These are phyloP conservation scores for Tetradesmus obliquus DNA, from an alignment of 139 green algal species.

Conservation along the genomic window DNA sequence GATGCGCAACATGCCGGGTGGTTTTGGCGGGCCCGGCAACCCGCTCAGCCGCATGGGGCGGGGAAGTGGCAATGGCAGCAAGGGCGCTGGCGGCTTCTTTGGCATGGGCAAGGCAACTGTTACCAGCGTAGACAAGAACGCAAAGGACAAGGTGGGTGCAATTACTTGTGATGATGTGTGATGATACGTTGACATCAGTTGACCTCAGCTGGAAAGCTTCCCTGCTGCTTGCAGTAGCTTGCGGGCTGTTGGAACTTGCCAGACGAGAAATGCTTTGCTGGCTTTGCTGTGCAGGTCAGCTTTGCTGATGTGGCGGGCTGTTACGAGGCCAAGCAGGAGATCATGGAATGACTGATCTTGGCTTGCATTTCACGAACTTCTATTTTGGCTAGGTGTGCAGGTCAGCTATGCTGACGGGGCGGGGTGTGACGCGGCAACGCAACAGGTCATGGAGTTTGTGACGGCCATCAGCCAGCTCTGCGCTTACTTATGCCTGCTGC, in stretches of 20 bases:
- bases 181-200: background rate
- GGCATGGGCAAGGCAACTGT: constrained; percentile 80
- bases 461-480: no score
- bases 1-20: constrained; percentile 62
- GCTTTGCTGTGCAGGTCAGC: constrained; percentile 41
- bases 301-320: constrained; percentile 97
- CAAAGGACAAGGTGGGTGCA: constrained; percentile 75
- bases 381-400: background rate
- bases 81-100: constrained; percentile 75
- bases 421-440: background rate
- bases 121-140: constrained; percentile 86
- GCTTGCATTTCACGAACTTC: no score
- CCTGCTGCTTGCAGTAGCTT: background rate
- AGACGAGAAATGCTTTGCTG: no score
- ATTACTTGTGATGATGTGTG: background rate
- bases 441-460: no score
- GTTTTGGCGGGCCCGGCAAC: constrained; percentile 18
- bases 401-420: background rate
- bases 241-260: no score
- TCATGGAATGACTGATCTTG: constrained; percentile 85
- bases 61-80: constrained; percentile 59
- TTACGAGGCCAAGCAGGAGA: constrained; percentile 95
- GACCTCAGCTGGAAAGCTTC: no score
- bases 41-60: constrained; percentile 76
- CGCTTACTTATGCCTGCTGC: no score